Evolutionary conservation across 352 stramenopile species (phyloP).

Genomic region (Globisporangium carolinianum): DNA sequence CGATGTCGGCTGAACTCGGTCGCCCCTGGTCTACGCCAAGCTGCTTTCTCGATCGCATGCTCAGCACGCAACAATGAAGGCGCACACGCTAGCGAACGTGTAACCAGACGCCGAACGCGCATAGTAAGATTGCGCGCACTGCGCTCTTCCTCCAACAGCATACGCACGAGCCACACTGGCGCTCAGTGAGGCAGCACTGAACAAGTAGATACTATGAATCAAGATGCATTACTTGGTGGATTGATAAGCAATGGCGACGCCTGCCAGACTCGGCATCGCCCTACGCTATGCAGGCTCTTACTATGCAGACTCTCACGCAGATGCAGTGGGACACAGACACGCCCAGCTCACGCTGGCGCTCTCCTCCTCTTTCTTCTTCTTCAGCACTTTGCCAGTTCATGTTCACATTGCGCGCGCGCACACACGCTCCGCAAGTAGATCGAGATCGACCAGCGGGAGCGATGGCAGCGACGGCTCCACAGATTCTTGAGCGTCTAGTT

Average conservation of each 20-base stretch:
- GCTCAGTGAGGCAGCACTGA: not conserved
- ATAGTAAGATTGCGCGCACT: too few species aligned
- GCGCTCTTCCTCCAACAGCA: too few species aligned
- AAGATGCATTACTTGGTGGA: not conserved
- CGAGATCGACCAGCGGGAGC: not conserved
- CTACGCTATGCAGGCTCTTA: not conserved
- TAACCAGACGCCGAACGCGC: too few species aligned
- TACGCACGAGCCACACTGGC: too few species aligned
- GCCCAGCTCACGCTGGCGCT: not conserved
- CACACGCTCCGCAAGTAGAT: not conserved
- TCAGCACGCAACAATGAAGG: too few species aligned
- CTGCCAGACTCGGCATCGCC: not conserved
- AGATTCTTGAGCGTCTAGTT: conserved; percentile 2
- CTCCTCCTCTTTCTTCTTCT: not conserved
- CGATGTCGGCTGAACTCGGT: not conserved
- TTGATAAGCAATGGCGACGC: too few species aligned
- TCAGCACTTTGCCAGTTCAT: not conserved
- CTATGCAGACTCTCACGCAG: not conserved
- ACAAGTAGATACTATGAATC: not conserved
- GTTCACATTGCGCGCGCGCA: not conserved
- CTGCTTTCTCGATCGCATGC: too few species aligned
- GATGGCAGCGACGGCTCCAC: too few species aligned
- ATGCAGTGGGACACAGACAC: not conserved
- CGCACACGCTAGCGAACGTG: too few species aligned
- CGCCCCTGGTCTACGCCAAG: too few species aligned